A percentile compares a stretch with the other conserved stretches of the same genome.
Evolutionary conservation across 2,329 filamentous ascomycete species (phyloP).

Genomic region (Ilyonectria destructans): DNA sequence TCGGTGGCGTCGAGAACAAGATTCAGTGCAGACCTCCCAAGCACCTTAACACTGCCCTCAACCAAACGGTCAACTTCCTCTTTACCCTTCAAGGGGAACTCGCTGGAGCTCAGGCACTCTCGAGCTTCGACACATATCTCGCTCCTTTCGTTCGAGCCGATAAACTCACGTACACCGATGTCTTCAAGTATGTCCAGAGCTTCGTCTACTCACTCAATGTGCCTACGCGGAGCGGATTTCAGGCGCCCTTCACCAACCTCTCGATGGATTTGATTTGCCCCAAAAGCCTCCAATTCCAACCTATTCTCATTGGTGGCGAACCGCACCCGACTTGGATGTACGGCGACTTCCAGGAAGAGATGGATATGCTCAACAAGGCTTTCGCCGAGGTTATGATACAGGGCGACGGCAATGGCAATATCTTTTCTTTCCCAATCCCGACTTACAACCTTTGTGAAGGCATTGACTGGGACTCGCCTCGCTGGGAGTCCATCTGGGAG

Average conservation of each 20-base stretch:
- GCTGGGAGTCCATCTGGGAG: conserved; percentile 45
- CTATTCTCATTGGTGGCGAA: conserved; percentile 41
- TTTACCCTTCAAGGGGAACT: conserved; percentile 47
- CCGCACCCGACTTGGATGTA: conserved; percentile 39
- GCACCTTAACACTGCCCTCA: conserved; percentile 46
- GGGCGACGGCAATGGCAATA: conserved; percentile 45
- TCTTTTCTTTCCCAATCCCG: conserved; percentile 46
- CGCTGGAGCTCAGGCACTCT: conserved; percentile 41
- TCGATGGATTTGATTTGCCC: conserved; percentile 44
- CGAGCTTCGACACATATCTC: conserved; percentile 46
- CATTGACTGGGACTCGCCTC: conserved; percentile 45
- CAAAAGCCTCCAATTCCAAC: conserved; percentile 34
- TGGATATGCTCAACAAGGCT: conserved; percentile 47
- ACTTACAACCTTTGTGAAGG: conserved; percentile 45
- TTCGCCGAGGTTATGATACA: conserved; percentile 48
- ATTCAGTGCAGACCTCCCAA: conserved; percentile 45
- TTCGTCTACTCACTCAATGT: conserved; percentile 49
- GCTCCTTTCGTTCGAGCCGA: conserved; percentile 44
- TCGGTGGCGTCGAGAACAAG: conserved; percentile 46
- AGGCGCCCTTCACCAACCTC: conserved; percentile 46
- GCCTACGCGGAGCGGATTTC: conserved; percentile 46
- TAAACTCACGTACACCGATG: conserved; percentile 37
- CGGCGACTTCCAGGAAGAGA: conserved; percentile 45
- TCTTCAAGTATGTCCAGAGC: conserved; percentile 46
- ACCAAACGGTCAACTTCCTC: conserved; percentile 47